phyloP scores from a whole-genome alignment of 1,139 yeast species.

The Kodamaea sp. region DNA sequence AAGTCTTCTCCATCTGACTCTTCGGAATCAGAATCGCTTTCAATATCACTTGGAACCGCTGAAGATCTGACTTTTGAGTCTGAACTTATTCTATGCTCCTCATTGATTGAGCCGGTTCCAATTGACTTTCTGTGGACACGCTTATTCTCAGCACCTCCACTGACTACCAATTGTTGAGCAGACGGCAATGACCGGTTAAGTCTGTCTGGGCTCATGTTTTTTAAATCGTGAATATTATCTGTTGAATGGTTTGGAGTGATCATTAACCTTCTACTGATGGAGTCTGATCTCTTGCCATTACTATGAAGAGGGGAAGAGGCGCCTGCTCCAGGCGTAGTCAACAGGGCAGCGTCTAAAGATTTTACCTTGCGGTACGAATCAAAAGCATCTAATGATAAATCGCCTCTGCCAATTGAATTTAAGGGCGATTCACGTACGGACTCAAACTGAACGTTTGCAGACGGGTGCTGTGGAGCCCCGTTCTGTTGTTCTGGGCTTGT shows the following conservation, averaged over 20 bases:
- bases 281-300: conserved; percentile 10
- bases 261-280: conserved; percentile 11
- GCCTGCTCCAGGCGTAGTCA: conserved; percentile 9
- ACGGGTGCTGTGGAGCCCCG: conserved; percentile 10
- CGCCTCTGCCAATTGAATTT: conserved; percentile 72
- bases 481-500: conserved; percentile 1
- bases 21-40: conserved; percentile 16
- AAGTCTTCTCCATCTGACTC: conserved; percentile 13
- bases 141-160: conserved; percentile 20
- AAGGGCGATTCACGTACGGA: conserved; percentile 59
- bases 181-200: conserved; percentile 16
- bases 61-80: conserved; percentile 9
- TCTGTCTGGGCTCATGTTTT: conserved; percentile 22
- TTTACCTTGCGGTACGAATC: conserved; percentile 20
- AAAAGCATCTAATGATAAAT: conserved; percentile 60
- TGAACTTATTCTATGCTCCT: conserved; percentile 7
- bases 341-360: conserved; percentile 11
- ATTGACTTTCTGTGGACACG: conserved; percentile 25
- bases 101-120: conserved; percentile 12
- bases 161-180: conserved; percentile 15
- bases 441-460: conserved; percentile 50
- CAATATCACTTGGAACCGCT: conserved; percentile 10
- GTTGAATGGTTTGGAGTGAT: conserved; percentile 22
- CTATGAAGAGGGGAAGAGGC: conserved; percentile 4
- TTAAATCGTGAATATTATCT: conserved; percentile 19